Conservation (phyloP, 345 rosid species). For the Salix koriyanagi region DNA sequence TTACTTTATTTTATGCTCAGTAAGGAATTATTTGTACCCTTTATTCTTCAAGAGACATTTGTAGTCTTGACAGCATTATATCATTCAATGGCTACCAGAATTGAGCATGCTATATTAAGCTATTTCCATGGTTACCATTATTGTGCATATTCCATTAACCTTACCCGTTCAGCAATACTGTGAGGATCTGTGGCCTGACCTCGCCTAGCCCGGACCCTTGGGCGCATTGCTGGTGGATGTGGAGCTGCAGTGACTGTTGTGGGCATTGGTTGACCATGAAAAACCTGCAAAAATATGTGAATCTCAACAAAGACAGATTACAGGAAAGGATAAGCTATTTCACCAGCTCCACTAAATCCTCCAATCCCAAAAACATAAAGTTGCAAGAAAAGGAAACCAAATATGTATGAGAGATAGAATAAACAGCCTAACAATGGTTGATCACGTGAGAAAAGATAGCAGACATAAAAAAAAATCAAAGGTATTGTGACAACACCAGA, state of each 20-base stretch:
- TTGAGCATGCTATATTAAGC: not conserved
- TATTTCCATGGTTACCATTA: not conserved
- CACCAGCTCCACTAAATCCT: not conserved
- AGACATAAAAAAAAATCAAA: not conserved
- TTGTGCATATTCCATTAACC: not conserved
- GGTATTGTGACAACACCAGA: not conserved
- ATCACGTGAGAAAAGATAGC: not conserved
- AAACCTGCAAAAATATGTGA: slow-evolving; percentile 48
- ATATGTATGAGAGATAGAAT: not conserved
- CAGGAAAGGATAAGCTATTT: not conserved
- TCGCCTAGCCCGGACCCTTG: slow-evolving; percentile 95
- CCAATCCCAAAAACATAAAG: not conserved
- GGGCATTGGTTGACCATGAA: slow-evolving; percentile 83
- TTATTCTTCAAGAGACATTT: not conserved
- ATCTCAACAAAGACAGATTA: not conserved
- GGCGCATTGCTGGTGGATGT: slow-evolving; percentile 92
- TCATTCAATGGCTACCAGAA: not conserved
- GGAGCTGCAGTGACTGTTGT: slow-evolving; percentile 66
- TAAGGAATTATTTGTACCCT: not conserved
- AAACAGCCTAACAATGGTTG: not conserved
- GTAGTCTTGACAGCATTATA: not conserved
- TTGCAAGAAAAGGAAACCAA: not conserved
- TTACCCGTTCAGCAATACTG: slow-evolving; percentile 98
- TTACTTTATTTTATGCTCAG: not conserved
- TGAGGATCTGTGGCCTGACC: slow-evolving; percentile 99